A percentile compares a stretch with the other conserved stretches of the same genome.
Evolutionary conservation across 805 yeast genomes (phyloP).

Genomic region (Danielozyma ontarioensis): DNA sequence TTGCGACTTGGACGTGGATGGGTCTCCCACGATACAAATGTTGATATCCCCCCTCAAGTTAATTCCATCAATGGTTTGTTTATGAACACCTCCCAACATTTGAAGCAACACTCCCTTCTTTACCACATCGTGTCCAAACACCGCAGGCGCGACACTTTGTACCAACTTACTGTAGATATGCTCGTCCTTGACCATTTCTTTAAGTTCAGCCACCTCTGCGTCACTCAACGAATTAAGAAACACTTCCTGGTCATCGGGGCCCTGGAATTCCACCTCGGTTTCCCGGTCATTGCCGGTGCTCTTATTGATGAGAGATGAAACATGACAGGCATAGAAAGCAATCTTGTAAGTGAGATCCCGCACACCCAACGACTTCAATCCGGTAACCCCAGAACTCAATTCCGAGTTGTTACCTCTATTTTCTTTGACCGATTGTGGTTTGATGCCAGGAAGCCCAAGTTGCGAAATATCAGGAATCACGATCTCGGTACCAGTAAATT

Average conservation of each 20-base stretch:
- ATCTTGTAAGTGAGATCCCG: slow-evolving; percentile 89
- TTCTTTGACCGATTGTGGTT: slow-evolving; percentile 77
- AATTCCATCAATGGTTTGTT: slow-evolving; percentile 88
- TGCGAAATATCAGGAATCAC: slow-evolving; percentile 94
- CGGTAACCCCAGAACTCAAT: slow-evolving; percentile 79
- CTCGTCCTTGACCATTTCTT: slow-evolving; percentile 85
- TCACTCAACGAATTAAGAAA: slow-evolving; percentile 74
- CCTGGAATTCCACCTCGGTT: slow-evolving; percentile 27
- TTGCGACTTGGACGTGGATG: slow-evolving; percentile 95
- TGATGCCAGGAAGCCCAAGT: slow-evolving; percentile 90
- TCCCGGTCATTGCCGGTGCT: slow-evolving; percentile 8
- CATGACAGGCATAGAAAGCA: slow-evolving; percentile 90
- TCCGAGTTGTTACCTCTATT: slow-evolving; percentile 61
- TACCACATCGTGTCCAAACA: slow-evolving; percentile 90
- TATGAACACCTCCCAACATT: slow-evolving; percentile 93
- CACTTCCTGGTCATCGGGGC: slow-evolving; percentile 71
- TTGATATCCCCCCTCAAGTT: slow-evolving; percentile 95
- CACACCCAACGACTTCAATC: slow-evolving; percentile 85
- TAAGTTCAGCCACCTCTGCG: slow-evolving; percentile 78
- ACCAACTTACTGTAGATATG: slow-evolving; percentile 82
- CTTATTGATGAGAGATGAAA: slow-evolving; percentile 52
- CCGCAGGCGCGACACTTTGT: slow-evolving; percentile 89
- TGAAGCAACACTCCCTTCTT: slow-evolving; percentile 89
- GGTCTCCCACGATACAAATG: slow-evolving; percentile 95
- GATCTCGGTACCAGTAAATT: slow-evolving; percentile 89